Evolutionary conservation across 305 asterid species (phyloP).

Genomic region (Salvia sclarea): DNA sequence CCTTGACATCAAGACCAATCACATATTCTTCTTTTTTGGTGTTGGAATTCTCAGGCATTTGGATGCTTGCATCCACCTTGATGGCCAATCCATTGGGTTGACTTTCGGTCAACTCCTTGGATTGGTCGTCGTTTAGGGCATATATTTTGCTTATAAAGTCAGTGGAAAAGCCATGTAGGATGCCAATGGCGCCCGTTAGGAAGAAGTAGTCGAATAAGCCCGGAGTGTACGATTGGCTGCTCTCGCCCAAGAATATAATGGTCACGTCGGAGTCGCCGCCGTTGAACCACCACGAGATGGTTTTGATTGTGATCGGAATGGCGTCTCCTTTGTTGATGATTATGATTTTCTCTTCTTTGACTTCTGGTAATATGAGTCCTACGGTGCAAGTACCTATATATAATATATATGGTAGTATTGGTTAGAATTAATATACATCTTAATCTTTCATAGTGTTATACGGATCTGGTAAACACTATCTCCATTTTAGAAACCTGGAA

Average conservation of each 20-base stretch:
- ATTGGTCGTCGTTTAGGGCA: constrained; percentile 6
- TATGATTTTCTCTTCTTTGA: constrained; percentile 40
- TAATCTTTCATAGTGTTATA: too few species aligned
- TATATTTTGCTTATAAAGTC: constrained; percentile 40
- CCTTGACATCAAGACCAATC: not conserved
- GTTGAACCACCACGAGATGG: constrained; percentile 65
- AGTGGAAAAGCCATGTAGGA: constrained; percentile 42
- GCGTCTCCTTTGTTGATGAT: constrained; percentile 41
- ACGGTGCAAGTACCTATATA: constrained; percentile 48
- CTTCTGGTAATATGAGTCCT: constrained; percentile 43
- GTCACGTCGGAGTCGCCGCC: constrained; percentile 33
- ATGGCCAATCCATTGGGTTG: constrained; percentile 26
- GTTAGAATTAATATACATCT: too few species aligned
- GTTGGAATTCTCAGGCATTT: constrained; percentile 30
- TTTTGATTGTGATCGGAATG: constrained; percentile 39
- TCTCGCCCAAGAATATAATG: constrained; percentile 52
- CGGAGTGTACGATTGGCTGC: constrained; percentile 32
- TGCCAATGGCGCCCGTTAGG: constrained; percentile 35
- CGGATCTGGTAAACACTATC: too few species aligned
- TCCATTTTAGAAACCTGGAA: too few species aligned
- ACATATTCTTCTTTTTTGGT: not conserved
- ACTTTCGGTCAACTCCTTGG: constrained; percentile 30
- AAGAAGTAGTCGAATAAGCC: constrained; percentile 50
- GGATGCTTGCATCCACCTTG: constrained; percentile 21
- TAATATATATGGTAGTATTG: too few species aligned